Conservation (phyloP, 257 asterid species). For the Solanum medicagineum region DNA sequence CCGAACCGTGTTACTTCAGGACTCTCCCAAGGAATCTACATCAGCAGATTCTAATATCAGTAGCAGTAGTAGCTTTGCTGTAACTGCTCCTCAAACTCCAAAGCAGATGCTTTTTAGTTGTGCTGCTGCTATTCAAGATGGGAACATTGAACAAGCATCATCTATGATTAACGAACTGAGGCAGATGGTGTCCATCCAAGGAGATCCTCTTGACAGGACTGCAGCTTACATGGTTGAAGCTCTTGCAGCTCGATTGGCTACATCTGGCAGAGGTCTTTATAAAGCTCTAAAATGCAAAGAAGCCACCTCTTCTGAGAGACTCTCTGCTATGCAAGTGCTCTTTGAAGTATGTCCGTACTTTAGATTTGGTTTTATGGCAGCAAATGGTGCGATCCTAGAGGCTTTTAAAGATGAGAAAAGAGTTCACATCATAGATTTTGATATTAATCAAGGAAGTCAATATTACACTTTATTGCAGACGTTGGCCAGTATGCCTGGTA, state of each 20-base stretch:
- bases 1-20: slow-evolving; percentile 16
- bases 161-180: slow-evolving; percentile 52
- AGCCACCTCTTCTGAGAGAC: slow-evolving; percentile 60
- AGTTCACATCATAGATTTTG: slow-evolving; percentile 83
- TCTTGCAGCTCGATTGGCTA: slow-evolving; percentile 70
- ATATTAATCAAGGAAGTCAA: slow-evolving; percentile 92
- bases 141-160: slow-evolving; percentile 38
- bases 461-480: slow-evolving; percentile 74
- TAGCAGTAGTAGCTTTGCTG: slow-evolving; percentile 26
- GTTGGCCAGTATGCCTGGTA: slow-evolving; percentile 39
- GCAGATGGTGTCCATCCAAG: slow-evolving; percentile 68
- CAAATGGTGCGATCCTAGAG: slow-evolving; percentile 74
- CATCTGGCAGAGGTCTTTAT: slow-evolving; percentile 88
- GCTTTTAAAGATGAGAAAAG: slow-evolving; percentile 45
- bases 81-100: slow-evolving; percentile 22
- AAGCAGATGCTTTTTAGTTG: slow-evolving; percentile 66
- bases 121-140: slow-evolving; percentile 55
- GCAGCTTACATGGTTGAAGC: slow-evolving; percentile 99
- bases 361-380: slow-evolving; percentile 83
- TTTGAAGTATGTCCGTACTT: slow-evolving; percentile 95
- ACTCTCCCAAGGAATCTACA: slow-evolving; percentile 70
- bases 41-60: slow-evolving; percentile 47
- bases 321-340: slow-evolving; percentile 94
- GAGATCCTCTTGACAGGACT: slow-evolving; percentile 73
- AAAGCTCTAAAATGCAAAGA: slow-evolving; percentile 74